A percentile compares a stretch with the other conserved stretches of the same genome.
These are phyloP conservation scores for Vanrija sp. DNA, from an alignment of 1,284 basidiomycete genomes.

Conservation along the genomic window DNA sequence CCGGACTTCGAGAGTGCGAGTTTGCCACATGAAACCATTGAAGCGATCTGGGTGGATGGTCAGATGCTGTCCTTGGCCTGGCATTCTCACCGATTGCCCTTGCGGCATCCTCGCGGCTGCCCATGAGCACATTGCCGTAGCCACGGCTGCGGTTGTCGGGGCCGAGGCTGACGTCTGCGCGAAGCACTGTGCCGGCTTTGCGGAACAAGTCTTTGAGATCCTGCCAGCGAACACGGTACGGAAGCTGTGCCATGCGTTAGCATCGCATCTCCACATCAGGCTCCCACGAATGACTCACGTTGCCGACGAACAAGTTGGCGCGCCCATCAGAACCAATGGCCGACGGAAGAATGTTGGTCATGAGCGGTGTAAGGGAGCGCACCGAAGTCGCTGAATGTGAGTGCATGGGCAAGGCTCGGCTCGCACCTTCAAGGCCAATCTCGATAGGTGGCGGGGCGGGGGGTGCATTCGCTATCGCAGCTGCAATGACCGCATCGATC, in stretches of 20 bases:
- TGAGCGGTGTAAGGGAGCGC: slow-evolving; percentile 40
- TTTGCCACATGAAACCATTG: slow-evolving; percentile 89
- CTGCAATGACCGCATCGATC: slow-evolving; percentile 47
- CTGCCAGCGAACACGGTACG: slow-evolving; percentile 91
- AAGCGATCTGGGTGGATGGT: slow-evolving; percentile 55
- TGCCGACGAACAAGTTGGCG: slow-evolving; percentile 85
- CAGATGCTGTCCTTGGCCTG: neutral
- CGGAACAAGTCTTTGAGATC: slow-evolving; percentile 97
- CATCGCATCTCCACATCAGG: neutral
- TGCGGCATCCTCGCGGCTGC: slow-evolving; percentile 85
- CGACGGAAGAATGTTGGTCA: slow-evolving; percentile 48
- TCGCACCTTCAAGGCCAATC: slow-evolving; percentile 26
- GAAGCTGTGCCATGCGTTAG: slow-evolving; percentile 57
- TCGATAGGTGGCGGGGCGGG: slow-evolving; percentile 30
- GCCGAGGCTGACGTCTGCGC: slow-evolving; percentile 88
- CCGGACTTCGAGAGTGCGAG: slow-evolving; percentile 79
- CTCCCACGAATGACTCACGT: slow-evolving; percentile 56
- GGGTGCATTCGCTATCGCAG: slow-evolving; percentile 46
- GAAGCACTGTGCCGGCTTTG: slow-evolving; percentile 86
- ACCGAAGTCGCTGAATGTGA: slow-evolving; percentile 17
- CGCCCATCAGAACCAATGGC: slow-evolving; percentile 63
- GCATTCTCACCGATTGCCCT: slow-evolving; percentile 61
- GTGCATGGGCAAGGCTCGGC: neutral
- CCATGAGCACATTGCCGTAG: slow-evolving; percentile 88
- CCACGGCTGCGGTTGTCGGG: slow-evolving; percentile 89